Base-by-base conservation (phyloP, 441 rosid genomes). In the Gossypium davidsonii region DNA sequence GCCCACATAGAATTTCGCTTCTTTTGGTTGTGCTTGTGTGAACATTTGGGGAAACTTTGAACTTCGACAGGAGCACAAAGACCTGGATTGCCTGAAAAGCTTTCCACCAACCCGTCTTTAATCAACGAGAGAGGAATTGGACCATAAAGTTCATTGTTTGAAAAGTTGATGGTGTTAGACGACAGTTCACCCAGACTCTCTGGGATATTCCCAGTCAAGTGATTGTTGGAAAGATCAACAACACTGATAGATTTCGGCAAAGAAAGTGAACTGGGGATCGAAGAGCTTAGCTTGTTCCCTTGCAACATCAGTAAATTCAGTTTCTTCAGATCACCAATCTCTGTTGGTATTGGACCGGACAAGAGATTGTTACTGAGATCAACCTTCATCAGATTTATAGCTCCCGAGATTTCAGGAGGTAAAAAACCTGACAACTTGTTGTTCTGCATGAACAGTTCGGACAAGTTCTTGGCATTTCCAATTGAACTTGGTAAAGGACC, bases 161-260 rank as follows among this genome's bases (percentile, higher is more conserved):
- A 82, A 77, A 92, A 91, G 80, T 91, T 88, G 73, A 92, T 82
- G 4, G 94, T 89, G 74, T 88, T 94, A 3, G 93, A 96, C 77
- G 89, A 77, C 81, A 94, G 65, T 39, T 83, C 86, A 4, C 84
- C 61, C 12, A 94, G 86, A 74, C 85, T 77, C 52, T 89, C 90
- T 3, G 99, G 97, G 79, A 92, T 87, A 39, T 75, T 76, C 37
- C 99, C 99, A 0, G 93, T 87, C 72, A 92, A 82, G 60, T 56
- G 84, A 74, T 94, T 94, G 82, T 81, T 80, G 46, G 99, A 92
- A 26, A 94, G 88, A 78, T 94, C 99, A 57, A 94, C 97, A 73
- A 94, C 93, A 75, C 91, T 92, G 68, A 92, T 89, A 60, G 90
- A 88, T 77, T 86, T 88, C 23, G 92, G 83, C 14, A 63, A 80